Conservation (phyloP, 768 basidiomycete species). For the Boletus subparvulus region DNA sequence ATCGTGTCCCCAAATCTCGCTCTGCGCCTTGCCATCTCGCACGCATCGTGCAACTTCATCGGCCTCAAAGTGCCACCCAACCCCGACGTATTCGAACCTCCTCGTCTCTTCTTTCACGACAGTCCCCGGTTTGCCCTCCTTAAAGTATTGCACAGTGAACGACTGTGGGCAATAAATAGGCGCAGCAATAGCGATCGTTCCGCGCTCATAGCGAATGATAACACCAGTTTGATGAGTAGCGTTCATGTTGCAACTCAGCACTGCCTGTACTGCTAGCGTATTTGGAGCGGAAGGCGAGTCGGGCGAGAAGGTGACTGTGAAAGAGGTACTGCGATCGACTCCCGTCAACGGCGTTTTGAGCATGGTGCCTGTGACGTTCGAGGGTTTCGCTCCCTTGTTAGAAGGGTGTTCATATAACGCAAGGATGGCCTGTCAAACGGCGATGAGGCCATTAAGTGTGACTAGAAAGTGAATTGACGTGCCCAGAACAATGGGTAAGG, state of each 20-base stretch:
- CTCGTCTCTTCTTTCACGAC: conserved; percentile 57
- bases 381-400: conserved; percentile 61
- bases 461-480: conserved; percentile 16
- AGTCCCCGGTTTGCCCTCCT: conserved; percentile 42
- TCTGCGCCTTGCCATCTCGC: conserved; percentile 70
- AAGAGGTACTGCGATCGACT: conserved; percentile 77
- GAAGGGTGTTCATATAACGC: conserved; percentile 74
- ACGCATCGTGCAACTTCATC: conserved; percentile 85
- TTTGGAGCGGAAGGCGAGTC: conserved; percentile 36
- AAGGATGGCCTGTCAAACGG: conserved; percentile 62
- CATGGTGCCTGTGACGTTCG: conserved; percentile 65
- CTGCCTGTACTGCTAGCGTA: conserved; percentile 64
- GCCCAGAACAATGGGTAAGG: conserved; percentile 85
- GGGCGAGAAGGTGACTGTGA: conserved; percentile 65
- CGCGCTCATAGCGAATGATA: conserved; percentile 72
- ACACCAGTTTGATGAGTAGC: conserved; percentile 51
- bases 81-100: conserved; percentile 58
- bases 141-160: conserved; percentile 64
- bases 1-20: conserved; percentile 70
- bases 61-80: conserved; percentile 83
- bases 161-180: conserved; percentile 68
- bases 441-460: conserved; percentile 8
- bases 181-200: conserved; percentile 59
- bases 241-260: conserved; percentile 69
- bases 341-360: conserved; percentile 74